Base-by-base conservation (phyloP, 176 grass and related monocot genomes). In the Thalia dealbata region DNA sequence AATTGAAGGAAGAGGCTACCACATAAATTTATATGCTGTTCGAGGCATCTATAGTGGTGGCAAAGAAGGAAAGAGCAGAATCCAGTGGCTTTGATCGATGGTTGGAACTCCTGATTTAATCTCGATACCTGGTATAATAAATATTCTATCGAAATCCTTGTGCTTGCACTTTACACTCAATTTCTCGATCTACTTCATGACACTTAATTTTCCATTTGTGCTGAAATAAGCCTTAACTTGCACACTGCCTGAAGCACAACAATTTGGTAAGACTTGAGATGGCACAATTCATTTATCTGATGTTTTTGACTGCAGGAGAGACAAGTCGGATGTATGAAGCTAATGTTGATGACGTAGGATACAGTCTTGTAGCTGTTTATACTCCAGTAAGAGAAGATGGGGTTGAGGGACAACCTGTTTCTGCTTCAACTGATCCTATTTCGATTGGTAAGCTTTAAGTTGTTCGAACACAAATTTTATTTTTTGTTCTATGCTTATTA, bases 1-100 rank as follows among this genome's bases (percentile, higher is more conserved):
- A 76, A 99, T 99, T 86, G 95, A 99, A 93, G 95, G 95, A 82
- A 99, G 87, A 84, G 95, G 95, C 75, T 99, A 86, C 79, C 90
- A 99, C 72, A 93, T 90, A 64, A 92, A 97, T 71, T 73, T 92
- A 55, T 92, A 97, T 79, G 78, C 90, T 74, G 83, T 97, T 73
- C 64, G 67, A 74, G 81, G 90, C 73, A 85, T 46, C 41, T 97
- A 97, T 78, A 88, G 67, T 15, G 95, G 95, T 64, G 95, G 95
- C 62, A 97, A 86, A 86, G 95, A 97, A 88, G 95, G 87, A 74
- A 93, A 97, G 78, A 92, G 87, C 83, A 89, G 80, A 85, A 92
- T 97, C 69, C 95, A 97, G 59, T 97, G 95, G 95, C 85, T 97
- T 22, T 89, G 87, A 73, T 86, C 95, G 10, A 91, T 93, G 90